phyloP scores from a whole-genome alignment of 2,329 filamentous ascomycete species.

The Xylaria sp. region DNA sequence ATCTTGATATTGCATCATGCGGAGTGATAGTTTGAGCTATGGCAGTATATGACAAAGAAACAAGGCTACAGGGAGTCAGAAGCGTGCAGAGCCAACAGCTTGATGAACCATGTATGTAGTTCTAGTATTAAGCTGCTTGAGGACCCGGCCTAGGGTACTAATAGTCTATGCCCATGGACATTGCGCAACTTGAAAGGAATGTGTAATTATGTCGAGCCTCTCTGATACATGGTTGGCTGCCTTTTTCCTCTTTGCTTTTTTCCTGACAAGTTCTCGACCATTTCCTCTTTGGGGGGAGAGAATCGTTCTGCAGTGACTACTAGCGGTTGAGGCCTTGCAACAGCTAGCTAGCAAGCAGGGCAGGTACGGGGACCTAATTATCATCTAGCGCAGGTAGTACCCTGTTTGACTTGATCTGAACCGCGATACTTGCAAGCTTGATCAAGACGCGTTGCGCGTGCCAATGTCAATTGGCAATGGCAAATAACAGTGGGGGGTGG shows the following conservation, averaged over 20 bases:
- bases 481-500: slow-evolving; percentile 27
- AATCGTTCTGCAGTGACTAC: slow-evolving; percentile 13
- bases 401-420: neutral
- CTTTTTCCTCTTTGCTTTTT: neutral
- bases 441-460: slow-evolving; percentile 32
- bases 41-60: no score
- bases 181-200: neutral
- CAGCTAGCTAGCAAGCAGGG: neutral
- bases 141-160: no score
- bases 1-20: no score
- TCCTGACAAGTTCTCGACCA: neutral
- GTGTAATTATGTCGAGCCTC: neutral
- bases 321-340: slow-evolving; percentile 5
- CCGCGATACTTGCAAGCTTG: neutral
- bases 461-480: slow-evolving; percentile 32
- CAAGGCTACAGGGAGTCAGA: no score
- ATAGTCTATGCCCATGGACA: neutral
- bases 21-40: no score
- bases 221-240: slow-evolving; percentile 35
- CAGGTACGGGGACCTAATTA: neutral
- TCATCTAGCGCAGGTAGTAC: neutral
- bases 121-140: no score
- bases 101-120: neutral
- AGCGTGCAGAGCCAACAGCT: neutral
- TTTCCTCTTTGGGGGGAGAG: slow-evolving; percentile 17